Evolutionary conservation across 148 eudicot species (phyloP).

Genomic region (Amaranthus hypochondriacus): DNA sequence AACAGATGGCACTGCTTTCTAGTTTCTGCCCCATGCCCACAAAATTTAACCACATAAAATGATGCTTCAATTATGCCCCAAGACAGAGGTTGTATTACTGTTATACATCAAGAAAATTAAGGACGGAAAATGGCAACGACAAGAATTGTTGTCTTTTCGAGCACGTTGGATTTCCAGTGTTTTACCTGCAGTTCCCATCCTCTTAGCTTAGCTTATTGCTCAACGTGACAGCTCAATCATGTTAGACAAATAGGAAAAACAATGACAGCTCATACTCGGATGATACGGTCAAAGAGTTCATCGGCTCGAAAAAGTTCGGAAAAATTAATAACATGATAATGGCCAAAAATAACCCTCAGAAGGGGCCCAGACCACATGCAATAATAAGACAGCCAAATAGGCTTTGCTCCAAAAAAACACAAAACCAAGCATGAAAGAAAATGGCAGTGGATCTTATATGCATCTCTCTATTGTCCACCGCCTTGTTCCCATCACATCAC

Average conservation of each 20-base stretch:
- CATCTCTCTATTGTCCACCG: not conserved
- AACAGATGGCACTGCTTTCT: slow-evolving; percentile 24
- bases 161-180: slow-evolving; percentile 23
- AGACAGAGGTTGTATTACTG: slow-evolving; percentile 5
- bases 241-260: not conserved
- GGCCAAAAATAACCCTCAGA: not conserved
- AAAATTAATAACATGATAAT: not conserved
- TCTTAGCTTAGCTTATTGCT: not conserved
- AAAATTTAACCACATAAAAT: slow-evolving; percentile 10
- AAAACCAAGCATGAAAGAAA: not conserved
- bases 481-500: slow-evolving; percentile 1
- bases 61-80: slow-evolving; percentile 10
- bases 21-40: slow-evolving; percentile 15
- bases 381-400: not conserved
- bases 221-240: slow-evolving; percentile 13
- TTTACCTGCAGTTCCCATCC: slow-evolving; percentile 24
- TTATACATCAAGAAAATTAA: not conserved
- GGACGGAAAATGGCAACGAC: slow-evolving; percentile 8
- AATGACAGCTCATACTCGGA: too few species aligned
- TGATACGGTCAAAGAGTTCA: too few species aligned
- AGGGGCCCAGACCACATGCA: slow-evolving; percentile 25
- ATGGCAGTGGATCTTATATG: slow-evolving; percentile 8
- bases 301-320: too few species aligned
- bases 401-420: not conserved
- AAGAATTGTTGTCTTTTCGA: slow-evolving; percentile 1